Conservation (phyloP, 2,329 filamentous ascomycete species). For the Reticulascus tulasneorum region DNA sequence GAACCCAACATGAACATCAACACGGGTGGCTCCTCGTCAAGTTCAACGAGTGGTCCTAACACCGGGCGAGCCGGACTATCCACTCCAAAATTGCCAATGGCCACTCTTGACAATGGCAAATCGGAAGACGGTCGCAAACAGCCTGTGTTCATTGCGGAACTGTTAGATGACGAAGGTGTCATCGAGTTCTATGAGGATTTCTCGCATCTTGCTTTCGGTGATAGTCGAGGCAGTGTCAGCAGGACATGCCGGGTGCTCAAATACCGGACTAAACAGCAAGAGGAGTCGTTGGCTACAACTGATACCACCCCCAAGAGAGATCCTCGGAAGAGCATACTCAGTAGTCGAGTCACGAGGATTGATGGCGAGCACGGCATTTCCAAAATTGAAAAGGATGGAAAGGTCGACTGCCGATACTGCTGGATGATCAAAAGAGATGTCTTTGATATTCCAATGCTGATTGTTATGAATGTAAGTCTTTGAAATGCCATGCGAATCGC, state of each 20-base stretch:
- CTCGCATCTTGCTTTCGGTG: constrained; percentile 85
- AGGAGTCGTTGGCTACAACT: constrained; percentile 26
- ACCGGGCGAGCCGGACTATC: constrained; percentile 38
- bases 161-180: constrained; percentile 89
- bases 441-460: constrained; percentile 97
- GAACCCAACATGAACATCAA: constrained; percentile 87
- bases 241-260: constrained; percentile 83
- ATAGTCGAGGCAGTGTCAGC: constrained; percentile 80
- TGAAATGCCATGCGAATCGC: too few relatives aligned
- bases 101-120: constrained; percentile 36
- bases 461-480: constrained; percentile 89
- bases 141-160: constrained; percentile 84
- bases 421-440: constrained; percentile 97
- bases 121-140: constrained; percentile 52
- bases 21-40: constrained; percentile 50
- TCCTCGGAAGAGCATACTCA: constrained; percentile 46
- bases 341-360: constrained; percentile 57
- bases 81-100: constrained; percentile 48
- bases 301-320: constrained; percentile 40
- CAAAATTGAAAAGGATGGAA: constrained; percentile 78
- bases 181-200: constrained; percentile 97
- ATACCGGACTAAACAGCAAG: constrained; percentile 71
- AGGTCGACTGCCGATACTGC: constrained; percentile 91
- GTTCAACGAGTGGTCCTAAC: constrained; percentile 38
- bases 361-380: constrained; percentile 76